These are phyloP conservation scores for Echeveria elegans DNA, from an alignment of 164 flowering plant genomes.

Conservation along the genomic window DNA sequence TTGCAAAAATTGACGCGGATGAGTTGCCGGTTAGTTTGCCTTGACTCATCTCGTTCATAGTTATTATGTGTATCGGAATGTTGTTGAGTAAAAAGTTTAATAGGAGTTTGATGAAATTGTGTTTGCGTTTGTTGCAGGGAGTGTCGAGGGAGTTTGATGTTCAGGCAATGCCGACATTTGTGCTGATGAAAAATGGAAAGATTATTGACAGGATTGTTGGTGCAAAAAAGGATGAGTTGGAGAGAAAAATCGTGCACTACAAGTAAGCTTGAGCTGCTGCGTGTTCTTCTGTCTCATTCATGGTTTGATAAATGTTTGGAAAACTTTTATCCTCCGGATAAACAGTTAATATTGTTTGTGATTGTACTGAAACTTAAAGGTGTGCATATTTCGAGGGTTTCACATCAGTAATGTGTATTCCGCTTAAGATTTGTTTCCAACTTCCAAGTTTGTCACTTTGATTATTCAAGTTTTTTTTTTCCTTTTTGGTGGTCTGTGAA, in stretches of 20 bases:
- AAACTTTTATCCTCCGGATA: not conserved
- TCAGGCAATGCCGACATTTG: conserved; percentile 79
- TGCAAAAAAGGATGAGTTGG: conserved; percentile 63
- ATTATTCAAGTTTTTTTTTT: not conserved
- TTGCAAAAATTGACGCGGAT: conserved; percentile 75
- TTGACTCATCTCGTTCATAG: not conserved
- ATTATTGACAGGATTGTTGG: conserved; percentile 67
- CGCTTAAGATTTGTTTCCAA: too few species aligned
- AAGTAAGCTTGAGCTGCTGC: conserved; percentile 1
- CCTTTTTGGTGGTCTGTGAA: not conserved
- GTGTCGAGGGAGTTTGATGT: conserved; percentile 56
- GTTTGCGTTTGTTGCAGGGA: conserved; percentile 23
- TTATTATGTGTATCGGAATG: too few species aligned
- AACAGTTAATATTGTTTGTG: not conserved
- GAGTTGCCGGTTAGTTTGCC: conserved; percentile 41
- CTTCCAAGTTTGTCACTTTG: not conserved
- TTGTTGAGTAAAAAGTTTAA: too few species aligned
- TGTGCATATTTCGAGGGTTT: not conserved
- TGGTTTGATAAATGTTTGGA: not conserved
- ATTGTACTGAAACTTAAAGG: not conserved
- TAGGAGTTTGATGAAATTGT: not conserved
- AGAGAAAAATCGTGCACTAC: conserved; percentile 41
- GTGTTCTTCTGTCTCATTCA: not conserved
- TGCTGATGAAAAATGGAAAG: conserved; percentile 62
- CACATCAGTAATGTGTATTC: not conserved